Evolutionary conservation across 2,329 filamentous ascomycete species (phyloP).

Genomic region (Aureobasidium lini): DNA sequence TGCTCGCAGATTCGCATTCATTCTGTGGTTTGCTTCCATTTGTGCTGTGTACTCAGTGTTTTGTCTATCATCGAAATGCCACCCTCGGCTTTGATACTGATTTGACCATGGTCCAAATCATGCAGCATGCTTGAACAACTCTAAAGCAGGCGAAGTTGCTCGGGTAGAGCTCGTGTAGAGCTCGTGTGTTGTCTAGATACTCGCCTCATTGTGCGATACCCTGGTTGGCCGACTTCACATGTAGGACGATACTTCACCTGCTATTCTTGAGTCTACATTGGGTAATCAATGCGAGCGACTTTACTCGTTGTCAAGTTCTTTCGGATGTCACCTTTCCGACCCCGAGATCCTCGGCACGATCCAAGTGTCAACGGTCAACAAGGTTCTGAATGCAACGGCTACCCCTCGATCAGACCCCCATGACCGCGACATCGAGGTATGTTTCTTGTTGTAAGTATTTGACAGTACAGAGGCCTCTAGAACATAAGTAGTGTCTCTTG

Average conservation of each 20-base stretch:
- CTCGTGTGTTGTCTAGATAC: no score
- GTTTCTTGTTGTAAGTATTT: not conserved
- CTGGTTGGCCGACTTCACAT: no score
- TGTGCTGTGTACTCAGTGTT: no score
- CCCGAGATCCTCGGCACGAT: slow-evolving; percentile 1
- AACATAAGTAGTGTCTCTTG: not conserved
- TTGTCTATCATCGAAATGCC: no score
- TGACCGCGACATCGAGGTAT: not conserved
- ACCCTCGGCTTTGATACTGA: no score
- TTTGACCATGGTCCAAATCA: no score
- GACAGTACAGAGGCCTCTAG: not conserved
- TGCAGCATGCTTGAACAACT: no score
- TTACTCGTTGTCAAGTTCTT: not conserved
- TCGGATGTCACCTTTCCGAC: not conserved
- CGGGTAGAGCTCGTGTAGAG: no score
- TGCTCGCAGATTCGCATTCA: not conserved
- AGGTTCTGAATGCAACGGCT: not conserved
- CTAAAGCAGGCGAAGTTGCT: no score
- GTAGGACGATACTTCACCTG: not conserved
- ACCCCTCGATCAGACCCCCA: not conserved
- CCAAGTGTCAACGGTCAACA: not conserved
- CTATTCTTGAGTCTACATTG: not conserved
- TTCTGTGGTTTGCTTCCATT: no score
- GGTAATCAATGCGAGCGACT: no score
- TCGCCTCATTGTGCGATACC: no score